Evolutionary conservation across 805 yeast species (phyloP), one percentile per base, ranked within the genome.

Genomic region (Scheffersomyces lignosus): DNA sequence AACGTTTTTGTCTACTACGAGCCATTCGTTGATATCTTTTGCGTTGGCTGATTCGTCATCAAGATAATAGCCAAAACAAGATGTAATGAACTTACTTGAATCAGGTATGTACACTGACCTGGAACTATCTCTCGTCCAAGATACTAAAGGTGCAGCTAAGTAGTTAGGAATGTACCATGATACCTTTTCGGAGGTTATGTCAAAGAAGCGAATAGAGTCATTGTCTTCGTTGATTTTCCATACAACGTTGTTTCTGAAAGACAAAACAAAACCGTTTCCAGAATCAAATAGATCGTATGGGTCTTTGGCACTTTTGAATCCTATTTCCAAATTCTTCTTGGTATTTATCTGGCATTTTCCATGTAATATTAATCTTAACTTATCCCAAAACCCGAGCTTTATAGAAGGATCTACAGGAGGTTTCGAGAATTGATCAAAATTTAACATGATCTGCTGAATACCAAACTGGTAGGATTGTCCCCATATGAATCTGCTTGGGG

Each of bases 301-400:
- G 50, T 83, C 82, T 36, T 80, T 71, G 0, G 91, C 78, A 1
- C 95, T 93, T 52, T 87, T 85, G 50, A 83, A 66, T 2, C 78
- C 71, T 5, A 83, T 72, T 38, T 78, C 75, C 29, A 85, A 66
- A 14, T 70, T 67, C 9, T 79, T 52, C 1, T 73, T 64, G 15
- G 75, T 58, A 12, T 62, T 53, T 37, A 88, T 69, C 2, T 58
- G 60, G 36, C 82, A 60, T 14, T 77, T 73, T 0, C 96, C 95
- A 63, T 90, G 97, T 48, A 88, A 64, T 12, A 83, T 70, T 18
- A 81, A 71, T 33, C 96, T 66, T 18, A 88, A 60, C 56, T 89
- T 91, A 60, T 90, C 98, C 98, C 98, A 90, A 48, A 89, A 81
- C 0, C 98, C 98, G 10, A 88, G 63, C 48, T 83, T 84, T 3